Conservation (phyloP, 2,329 filamentous ascomycete genomes). For the Paraphaeosphaeria minitans region DNA sequence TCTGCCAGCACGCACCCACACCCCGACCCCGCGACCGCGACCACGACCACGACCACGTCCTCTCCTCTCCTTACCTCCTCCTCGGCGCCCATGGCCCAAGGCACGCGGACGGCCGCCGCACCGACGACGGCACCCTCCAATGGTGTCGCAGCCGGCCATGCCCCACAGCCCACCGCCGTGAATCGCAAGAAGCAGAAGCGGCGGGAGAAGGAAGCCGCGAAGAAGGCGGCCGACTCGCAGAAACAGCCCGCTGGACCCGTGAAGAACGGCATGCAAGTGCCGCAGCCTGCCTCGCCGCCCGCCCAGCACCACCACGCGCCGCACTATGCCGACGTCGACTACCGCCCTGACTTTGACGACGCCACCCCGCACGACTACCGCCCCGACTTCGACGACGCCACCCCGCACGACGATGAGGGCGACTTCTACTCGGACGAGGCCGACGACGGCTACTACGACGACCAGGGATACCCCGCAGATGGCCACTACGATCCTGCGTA, state of each 20-base stretch:
- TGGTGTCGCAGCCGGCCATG: conserved; percentile 39
- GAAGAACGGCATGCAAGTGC: conserved; percentile 41
- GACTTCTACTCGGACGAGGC: conserved; percentile 50
- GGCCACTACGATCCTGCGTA: conserved; percentile 40
- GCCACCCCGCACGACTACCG: conserved; percentile 45
- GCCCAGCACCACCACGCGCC: conserved; percentile 23
- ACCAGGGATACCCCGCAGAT: conserved; percentile 40
- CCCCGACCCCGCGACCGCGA: no score
- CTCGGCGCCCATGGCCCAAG: conserved; percentile 42
- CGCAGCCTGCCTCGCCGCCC: conserved; percentile 19
- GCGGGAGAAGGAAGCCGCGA: conserved; percentile 79
- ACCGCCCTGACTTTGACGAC: conserved; percentile 51
- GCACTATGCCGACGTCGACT: conserved; percentile 52
- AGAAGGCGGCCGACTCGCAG: conserved; percentile 51
- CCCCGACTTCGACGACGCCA: conserved; percentile 52
- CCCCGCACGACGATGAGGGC: conserved; percentile 35
- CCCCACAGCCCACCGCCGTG: conserved; percentile 56
- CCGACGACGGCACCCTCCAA: conserved; percentile 44
- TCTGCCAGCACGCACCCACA: conserved; percentile 12
- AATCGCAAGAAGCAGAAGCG: conserved; percentile 97
- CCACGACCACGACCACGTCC: conserved; percentile 4
- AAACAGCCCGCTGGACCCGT: conserved; percentile 26
- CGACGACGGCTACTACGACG: conserved; percentile 36
- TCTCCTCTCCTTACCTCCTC: no score
- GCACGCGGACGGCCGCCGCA: conserved; percentile 34